These are phyloP conservation scores for Suhomyces tanzawaensis DNA, from an alignment of 805 yeast genomes.

Conservation along the genomic window DNA sequence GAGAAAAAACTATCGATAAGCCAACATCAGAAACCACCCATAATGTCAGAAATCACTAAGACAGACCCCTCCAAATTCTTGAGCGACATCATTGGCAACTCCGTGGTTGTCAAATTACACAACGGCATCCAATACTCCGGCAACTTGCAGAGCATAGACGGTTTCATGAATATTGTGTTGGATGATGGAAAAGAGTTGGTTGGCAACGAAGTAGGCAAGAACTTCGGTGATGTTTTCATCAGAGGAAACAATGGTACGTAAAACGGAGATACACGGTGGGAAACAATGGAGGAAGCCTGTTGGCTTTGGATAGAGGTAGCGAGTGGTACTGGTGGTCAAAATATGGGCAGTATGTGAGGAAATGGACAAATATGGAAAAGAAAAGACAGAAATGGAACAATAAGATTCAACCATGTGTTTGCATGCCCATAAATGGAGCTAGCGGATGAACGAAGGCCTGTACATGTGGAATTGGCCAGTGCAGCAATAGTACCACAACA, in stretches of 20 bases:
- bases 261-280: not conserved
- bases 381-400: not conserved
- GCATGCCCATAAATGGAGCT: no score
- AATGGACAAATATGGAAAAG: not conserved
- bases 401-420: no score
- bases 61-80: constrained; percentile 77
- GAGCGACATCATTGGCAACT: constrained; percentile 71
- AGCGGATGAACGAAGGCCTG: no score
- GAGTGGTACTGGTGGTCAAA: not conserved
- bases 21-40: not conserved
- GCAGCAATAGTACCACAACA: no score
- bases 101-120: constrained; percentile 78
- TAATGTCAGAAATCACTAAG: constrained; percentile 16
- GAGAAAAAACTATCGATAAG: not conserved
- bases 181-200: constrained; percentile 71
- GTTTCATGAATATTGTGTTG: constrained; percentile 92
- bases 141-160: constrained; percentile 83
- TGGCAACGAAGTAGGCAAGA: constrained; percentile 45
- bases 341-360: not conserved
- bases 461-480: no score
- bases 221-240: constrained; percentile 76
- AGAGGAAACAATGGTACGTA: constrained; percentile 82
- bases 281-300: not conserved
- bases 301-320: not conserved
- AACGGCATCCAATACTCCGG: constrained; percentile 80